These are phyloP conservation scores for Mortierella sp. DNA, from an alignment of 371 early-diverging fungal species.

Conservation along the genomic window DNA sequence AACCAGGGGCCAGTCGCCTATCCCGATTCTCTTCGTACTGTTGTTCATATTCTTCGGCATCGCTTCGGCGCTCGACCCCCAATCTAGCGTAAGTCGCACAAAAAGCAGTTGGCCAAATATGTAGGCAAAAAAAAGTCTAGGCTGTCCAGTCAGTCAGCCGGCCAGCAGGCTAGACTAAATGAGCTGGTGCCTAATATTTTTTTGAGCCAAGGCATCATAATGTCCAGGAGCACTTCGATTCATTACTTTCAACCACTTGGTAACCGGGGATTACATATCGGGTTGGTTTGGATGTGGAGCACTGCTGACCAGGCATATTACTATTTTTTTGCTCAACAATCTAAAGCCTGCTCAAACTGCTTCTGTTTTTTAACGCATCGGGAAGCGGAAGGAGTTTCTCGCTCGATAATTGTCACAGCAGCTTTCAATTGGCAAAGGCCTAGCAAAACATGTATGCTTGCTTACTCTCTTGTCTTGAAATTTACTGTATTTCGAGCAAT, in stretches of 20 bases:
- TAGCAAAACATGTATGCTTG: background rate
- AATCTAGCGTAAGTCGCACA: slow-evolving; percentile 6
- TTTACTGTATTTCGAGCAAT: background rate
- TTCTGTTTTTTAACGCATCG: background rate
- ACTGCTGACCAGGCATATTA: background rate
- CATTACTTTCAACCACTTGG: background rate
- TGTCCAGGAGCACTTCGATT: background rate
- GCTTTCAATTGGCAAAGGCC: background rate
- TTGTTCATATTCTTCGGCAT: background rate
- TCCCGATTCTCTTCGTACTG: background rate
- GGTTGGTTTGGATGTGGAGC: background rate
- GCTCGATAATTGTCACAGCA: background rate
- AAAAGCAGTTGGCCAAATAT: background rate
- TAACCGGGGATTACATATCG: background rate
- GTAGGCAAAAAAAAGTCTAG: background rate
- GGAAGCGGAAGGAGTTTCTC: background rate
- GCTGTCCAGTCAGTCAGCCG: background rate
- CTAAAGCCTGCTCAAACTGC: background rate
- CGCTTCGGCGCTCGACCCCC: slow-evolving; percentile 2
- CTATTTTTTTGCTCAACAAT: background rate
- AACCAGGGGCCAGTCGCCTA: background rate
- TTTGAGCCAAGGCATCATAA: background rate
- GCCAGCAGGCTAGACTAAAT: background rate
- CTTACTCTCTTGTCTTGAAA: background rate
- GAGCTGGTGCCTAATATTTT: background rate